A percentile compares a stretch with the other conserved stretches of the same genome.
Evolutionary conservation across 352 stramenopile species (phyloP).

Genomic region (Pythium coloratum): DNA sequence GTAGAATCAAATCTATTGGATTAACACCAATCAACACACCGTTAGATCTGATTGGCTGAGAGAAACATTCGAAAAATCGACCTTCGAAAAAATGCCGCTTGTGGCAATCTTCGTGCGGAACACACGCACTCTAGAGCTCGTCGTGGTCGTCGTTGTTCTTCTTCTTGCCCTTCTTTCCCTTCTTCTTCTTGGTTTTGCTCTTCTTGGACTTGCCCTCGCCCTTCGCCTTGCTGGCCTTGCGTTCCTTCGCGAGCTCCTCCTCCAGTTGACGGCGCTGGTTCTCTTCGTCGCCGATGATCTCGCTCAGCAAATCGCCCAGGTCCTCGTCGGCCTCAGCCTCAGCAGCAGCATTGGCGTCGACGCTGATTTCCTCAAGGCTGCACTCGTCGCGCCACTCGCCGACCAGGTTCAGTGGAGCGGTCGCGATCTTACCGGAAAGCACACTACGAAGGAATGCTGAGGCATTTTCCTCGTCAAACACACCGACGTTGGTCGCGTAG

Average conservation of each 20-base stretch:
- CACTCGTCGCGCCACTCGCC: conserved; percentile 50
- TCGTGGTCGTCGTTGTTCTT: conserved; percentile 53
- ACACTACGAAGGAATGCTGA: conserved; percentile 60
- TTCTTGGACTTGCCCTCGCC: conserved; percentile 56
- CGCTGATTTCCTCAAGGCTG: conserved; percentile 45
- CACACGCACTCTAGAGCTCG: conserved; percentile 35
- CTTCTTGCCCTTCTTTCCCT: conserved; percentile 51
- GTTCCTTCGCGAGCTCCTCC: conserved; percentile 41
- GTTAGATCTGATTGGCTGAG: neutral
- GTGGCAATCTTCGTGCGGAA: no score
- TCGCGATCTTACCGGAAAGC: conserved; percentile 64
- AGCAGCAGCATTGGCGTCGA: conserved; percentile 21
- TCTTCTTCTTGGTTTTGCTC: conserved; percentile 46
- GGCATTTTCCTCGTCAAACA: conserved; percentile 65
- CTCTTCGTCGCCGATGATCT: conserved; percentile 74
- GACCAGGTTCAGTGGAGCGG: conserved; percentile 44
- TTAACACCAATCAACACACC: neutral
- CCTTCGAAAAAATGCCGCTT: neutral
- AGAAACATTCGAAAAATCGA: neutral
- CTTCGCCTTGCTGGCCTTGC: conserved; percentile 36
- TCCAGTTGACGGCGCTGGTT: conserved; percentile 54
- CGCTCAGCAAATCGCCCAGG: conserved; percentile 62
- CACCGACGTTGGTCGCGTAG: conserved; percentile 66
- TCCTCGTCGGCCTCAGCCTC: conserved; percentile 55
- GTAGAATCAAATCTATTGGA: neutral